Conservation (phyloP, 345 rosid genomes). For the Eucalyptus regnans region DNA sequence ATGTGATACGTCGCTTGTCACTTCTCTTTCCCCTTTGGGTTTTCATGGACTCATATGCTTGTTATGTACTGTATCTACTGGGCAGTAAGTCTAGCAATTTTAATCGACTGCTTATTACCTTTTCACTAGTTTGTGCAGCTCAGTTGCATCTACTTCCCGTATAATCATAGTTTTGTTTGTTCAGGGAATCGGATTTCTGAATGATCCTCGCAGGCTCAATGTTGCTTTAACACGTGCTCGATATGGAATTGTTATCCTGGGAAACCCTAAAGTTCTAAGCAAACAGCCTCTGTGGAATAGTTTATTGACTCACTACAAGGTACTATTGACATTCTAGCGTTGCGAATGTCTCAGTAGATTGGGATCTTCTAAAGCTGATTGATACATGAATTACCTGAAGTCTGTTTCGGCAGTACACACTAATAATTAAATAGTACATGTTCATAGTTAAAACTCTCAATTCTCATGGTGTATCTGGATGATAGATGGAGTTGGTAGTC, state of each 20-base stretch:
- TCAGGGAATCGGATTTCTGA: constrained; percentile 98
- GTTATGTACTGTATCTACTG: not conserved
- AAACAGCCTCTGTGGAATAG: constrained; percentile 98
- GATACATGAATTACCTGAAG: not conserved
- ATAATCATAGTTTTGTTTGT: not conserved
- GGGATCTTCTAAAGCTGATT: not conserved
- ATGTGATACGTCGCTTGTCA: not conserved
- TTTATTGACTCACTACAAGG: constrained; percentile 96
- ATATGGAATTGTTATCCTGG: constrained; percentile 96
- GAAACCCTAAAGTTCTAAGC: constrained; percentile 97
- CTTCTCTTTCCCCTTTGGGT: not conserved
- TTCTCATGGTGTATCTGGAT: not conserved
- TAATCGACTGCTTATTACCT: not conserved
- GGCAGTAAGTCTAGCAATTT: not conserved
- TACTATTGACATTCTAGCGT: constrained; percentile 1
- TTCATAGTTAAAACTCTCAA: not conserved
- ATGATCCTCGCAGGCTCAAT: constrained; percentile 98
- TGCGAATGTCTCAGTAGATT: not conserved
- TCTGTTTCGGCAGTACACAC: not conserved
- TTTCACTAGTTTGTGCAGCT: not conserved
- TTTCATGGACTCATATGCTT: not conserved
- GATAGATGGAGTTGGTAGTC: not conserved
- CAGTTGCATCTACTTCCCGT: not conserved
- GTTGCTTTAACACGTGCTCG: constrained; percentile 98
- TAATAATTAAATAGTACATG: not conserved